These are phyloP conservation scores for Salvia rosmarinus DNA, from an alignment of 257 asterid species.

Conservation along the genomic window DNA sequence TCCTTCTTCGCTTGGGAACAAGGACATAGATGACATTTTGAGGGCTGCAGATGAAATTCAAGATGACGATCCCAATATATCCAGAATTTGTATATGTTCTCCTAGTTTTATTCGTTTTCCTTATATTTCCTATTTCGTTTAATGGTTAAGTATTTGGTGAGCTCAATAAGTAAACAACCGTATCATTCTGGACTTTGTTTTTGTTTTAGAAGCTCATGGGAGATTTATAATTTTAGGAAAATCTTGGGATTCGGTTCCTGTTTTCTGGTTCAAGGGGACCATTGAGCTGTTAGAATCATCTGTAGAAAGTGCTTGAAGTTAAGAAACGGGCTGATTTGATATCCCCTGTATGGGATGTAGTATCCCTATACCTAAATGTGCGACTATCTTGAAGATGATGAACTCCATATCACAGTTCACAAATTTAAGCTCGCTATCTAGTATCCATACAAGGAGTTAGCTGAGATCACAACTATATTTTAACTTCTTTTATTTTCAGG, in stretches of 20 bases:
- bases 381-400: neutral
- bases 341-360: slow-evolving; percentile 7
- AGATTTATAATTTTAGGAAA: slow-evolving; percentile 13
- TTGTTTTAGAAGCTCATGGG: neutral
- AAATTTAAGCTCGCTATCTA: slow-evolving; percentile 8
- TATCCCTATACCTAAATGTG: slow-evolving; percentile 12
- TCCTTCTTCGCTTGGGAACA: slow-evolving; percentile 90
- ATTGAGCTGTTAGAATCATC: neutral
- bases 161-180: slow-evolving; percentile 1
- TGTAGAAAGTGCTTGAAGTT: slow-evolving; percentile 1
- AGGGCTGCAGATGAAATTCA: slow-evolving; percentile 98
- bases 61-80: slow-evolving; percentile 77
- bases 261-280: neutral
- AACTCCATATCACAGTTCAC: neutral
- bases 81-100: slow-evolving; percentile 72
- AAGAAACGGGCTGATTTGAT: neutral
- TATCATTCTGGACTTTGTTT: neutral
- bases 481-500: slow-evolving; percentile 3
- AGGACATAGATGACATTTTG: slow-evolving; percentile 86
- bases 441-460: slow-evolving; percentile 1
- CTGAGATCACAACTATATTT: neutral
- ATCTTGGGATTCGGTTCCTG: neutral
- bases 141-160: slow-evolving; percentile 18
- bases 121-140: neutral
- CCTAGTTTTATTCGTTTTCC: slow-evolving; percentile 3